Conservation (phyloP, 495 filamentous ascomycete genomes). For the Penicillium taxi region DNA sequence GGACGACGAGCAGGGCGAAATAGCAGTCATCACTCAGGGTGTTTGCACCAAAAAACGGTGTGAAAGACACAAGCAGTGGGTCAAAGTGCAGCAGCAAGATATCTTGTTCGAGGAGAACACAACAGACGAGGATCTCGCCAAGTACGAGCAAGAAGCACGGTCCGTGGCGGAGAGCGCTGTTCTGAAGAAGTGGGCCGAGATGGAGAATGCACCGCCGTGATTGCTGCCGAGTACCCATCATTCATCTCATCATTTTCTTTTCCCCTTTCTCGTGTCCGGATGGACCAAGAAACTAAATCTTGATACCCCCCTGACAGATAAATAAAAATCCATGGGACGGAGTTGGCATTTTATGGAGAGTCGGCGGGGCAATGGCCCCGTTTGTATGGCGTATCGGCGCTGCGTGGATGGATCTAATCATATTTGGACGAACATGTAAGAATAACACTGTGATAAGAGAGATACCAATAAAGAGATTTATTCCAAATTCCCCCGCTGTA, state of each 20-base stretch:
- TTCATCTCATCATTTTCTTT: constrained; percentile 1
- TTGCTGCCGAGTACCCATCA: constrained; percentile 7
- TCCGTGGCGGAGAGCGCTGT: constrained; percentile 40
- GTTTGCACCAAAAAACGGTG: constrained; percentile 48
- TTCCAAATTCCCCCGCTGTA: background rate
- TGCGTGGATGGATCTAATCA: constrained; percentile 9
- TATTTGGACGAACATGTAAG: background rate
- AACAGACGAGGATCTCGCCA: constrained; percentile 30
- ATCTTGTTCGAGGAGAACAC: constrained; percentile 40
- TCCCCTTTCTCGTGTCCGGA: background rate
- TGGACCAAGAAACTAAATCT: constrained; percentile 8
- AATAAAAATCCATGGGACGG: constrained; percentile 17
- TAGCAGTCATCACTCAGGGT: constrained; percentile 31
- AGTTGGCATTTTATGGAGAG: constrained; percentile 20
- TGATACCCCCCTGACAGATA: constrained; percentile 26
- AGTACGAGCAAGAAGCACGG: constrained; percentile 40
- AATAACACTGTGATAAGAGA: background rate
- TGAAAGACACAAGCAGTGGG: constrained; percentile 45
- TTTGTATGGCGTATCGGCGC: constrained; percentile 17
- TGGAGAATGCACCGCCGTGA: constrained; percentile 24
- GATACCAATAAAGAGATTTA: background rate
- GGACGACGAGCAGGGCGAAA: constrained; percentile 23
- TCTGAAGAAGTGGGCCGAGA: constrained; percentile 38
- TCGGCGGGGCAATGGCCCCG: constrained; percentile 3
- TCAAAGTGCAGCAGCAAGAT: constrained; percentile 46